A percentile compares a stretch with the other conserved stretches of the same genome.
Evolutionary conservation across 495 filamentous ascomycete genomes (phyloP).

Genomic region (Sordaria brevicollis): DNA sequence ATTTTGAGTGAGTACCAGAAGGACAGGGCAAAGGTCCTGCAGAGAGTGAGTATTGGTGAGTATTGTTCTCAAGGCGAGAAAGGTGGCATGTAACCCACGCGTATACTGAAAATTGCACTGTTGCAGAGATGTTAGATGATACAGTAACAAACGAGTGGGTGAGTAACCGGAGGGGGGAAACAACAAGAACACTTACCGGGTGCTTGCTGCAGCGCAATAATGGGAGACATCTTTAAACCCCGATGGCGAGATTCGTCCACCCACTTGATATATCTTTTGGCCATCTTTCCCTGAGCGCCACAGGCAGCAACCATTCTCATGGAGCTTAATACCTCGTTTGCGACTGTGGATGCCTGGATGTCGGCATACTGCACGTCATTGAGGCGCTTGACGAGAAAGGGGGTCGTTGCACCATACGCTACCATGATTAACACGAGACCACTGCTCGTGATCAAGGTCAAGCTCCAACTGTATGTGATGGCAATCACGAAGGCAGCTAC

Average conservation of each 20-base stretch:
- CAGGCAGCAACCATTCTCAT: slow-evolving; percentile 54
- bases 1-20: slow-evolving; percentile 34
- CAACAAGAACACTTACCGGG: slow-evolving; percentile 20
- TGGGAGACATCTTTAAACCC: slow-evolving; percentile 41
- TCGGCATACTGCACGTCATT: slow-evolving; percentile 45
- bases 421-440: slow-evolving; percentile 46
- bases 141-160: slow-evolving; percentile 1
- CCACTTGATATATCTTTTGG: slow-evolving; percentile 41
- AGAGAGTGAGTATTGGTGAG: neutral
- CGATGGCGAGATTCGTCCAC: slow-evolving; percentile 46
- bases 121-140: slow-evolving; percentile 3
- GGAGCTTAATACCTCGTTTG: slow-evolving; percentile 47
- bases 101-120: slow-evolving; percentile 35
- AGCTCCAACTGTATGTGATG: slow-evolving; percentile 45
- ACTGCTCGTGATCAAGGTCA: slow-evolving; percentile 46
- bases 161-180: neutral
- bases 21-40: slow-evolving; percentile 34
- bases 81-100: slow-evolving; percentile 17
- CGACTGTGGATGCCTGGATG: slow-evolving; percentile 48
- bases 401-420: slow-evolving; percentile 44
- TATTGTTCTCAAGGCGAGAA: neutral
- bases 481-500: slow-evolving; percentile 43
- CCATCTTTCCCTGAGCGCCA: slow-evolving; percentile 47
- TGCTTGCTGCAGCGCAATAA: slow-evolving; percentile 35
- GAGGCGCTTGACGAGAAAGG: slow-evolving; percentile 47